A percentile compares a stretch with the other conserved stretches of the same genome.
Conservation (phyloP, 257 asterid species). For the Cynanchum wilfordii region DNA sequence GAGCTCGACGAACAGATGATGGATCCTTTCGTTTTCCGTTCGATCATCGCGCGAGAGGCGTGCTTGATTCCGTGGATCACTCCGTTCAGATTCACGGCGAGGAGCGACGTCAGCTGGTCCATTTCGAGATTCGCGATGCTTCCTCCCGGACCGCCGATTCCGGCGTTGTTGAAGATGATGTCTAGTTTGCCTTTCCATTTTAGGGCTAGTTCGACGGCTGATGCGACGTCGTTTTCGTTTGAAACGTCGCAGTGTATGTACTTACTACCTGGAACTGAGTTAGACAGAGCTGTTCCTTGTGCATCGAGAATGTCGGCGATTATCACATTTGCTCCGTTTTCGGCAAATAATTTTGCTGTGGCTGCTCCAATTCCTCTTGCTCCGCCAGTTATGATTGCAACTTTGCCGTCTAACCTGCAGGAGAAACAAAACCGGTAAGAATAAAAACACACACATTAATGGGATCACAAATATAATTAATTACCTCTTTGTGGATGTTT, state of each 20-base stretch:
- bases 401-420: constrained; percentile 46
- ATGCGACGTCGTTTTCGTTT: constrained; percentile 47
- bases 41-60: constrained; percentile 68
- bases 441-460: not conserved
- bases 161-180: constrained; percentile 84
- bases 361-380: constrained; percentile 90
- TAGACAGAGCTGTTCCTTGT: constrained; percentile 43
- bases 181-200: constrained; percentile 67
- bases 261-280: constrained; percentile 40
- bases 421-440: not conserved
- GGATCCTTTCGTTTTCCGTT: constrained; percentile 35
- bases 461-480: not conserved
- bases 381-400: constrained; percentile 76
- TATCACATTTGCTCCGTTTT: constrained; percentile 56
- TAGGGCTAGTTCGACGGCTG: constrained; percentile 40
- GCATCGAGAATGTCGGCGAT: constrained; percentile 67
- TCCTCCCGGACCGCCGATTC: constrained; percentile 63
- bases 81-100: constrained; percentile 59
- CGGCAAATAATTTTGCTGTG: constrained; percentile 52
- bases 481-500: constrained; percentile 18
- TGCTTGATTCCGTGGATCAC: constrained; percentile 74
- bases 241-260: constrained; percentile 70
- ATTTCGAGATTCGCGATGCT: constrained; percentile 62
- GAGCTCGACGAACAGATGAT: constrained; percentile 84
- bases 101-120: constrained; percentile 34